Evolutionary conservation across 192 early-diverging fungal species (phyloP).

Genomic region (Umbelopsis isabellina): DNA sequence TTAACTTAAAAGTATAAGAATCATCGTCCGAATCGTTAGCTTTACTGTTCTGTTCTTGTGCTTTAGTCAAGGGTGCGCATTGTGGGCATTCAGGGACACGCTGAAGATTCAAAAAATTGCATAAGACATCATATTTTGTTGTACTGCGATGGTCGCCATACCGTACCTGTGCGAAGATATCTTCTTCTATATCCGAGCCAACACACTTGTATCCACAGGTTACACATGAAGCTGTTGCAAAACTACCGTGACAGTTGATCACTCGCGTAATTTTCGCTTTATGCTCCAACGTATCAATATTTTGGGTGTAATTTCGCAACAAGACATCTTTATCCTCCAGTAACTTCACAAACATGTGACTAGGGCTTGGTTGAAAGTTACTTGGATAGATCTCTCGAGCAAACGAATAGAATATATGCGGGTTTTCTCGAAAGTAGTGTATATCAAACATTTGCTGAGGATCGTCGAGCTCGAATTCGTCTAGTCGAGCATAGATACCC

Average conservation of each 20-base stretch:
- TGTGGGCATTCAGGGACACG: conserved; percentile 76
- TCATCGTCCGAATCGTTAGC: conserved; percentile 62
- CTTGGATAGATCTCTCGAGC: conserved; percentile 88
- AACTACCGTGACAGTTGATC: conserved; percentile 92
- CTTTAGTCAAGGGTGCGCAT: conserved; percentile 49
- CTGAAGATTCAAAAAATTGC: conserved; percentile 24
- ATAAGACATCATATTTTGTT: background rate
- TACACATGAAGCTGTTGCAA: conserved; percentile 91
- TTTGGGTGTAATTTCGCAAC: conserved; percentile 95
- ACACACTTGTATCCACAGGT: conserved; percentile 76
- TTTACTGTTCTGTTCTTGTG: conserved; percentile 33
- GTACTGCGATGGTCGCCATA: background rate
- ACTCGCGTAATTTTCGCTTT: conserved; percentile 80
- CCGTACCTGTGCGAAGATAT: conserved; percentile 68
- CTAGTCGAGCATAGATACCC: conserved; percentile 88
- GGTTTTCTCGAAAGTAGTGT: conserved; percentile 82
- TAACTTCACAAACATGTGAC: conserved; percentile 87
- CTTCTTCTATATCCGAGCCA: conserved; percentile 79
- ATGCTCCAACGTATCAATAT: conserved; percentile 95
- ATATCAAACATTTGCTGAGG: conserved; percentile 98
- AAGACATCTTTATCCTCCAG: conserved; percentile 86
- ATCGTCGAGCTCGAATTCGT: conserved; percentile 90
- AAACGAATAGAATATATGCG: conserved; percentile 96
- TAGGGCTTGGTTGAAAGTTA: conserved; percentile 85
- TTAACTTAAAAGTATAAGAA: conserved; percentile 36